Evolutionary conservation across 306 rosid species (phyloP).

Genomic region (Lathyrus aphaca): DNA sequence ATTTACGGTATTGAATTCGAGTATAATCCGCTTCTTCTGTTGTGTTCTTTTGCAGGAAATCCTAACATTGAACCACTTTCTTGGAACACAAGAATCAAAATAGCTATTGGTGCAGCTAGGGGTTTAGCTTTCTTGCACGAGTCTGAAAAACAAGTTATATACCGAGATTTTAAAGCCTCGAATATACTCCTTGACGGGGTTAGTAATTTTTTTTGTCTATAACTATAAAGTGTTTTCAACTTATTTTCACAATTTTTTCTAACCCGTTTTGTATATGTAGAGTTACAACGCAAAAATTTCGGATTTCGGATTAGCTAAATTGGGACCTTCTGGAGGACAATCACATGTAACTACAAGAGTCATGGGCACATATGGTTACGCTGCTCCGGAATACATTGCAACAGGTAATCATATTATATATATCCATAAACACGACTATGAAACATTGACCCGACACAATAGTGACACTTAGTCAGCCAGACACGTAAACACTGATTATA

Average conservation of each 20-base stretch:
- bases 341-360: constrained; percentile 83
- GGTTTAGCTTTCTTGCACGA: constrained; percentile 86
- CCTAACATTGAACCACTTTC: constrained; percentile 67
- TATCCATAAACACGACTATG: neutral
- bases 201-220: constrained; percentile 34
- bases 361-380: constrained; percentile 85
- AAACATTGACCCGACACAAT: neutral
- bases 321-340: constrained; percentile 75
- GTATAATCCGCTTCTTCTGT: constrained; percentile 22
- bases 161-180: constrained; percentile 91
- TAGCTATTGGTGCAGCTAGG: constrained; percentile 85
- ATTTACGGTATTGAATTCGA: constrained; percentile 1
- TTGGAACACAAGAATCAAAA: constrained; percentile 72
- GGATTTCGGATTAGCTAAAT: constrained; percentile 85
- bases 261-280: constrained; percentile 44
- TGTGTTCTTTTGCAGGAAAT: constrained; percentile 53
- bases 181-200: constrained; percentile 88
- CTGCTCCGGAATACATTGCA: constrained; percentile 87
- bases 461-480: neutral
- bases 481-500: neutral
- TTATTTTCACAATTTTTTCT: neutral
- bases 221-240: neutral
- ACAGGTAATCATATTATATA: constrained; percentile 65
- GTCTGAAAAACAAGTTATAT: constrained; percentile 71
- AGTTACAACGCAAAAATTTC: constrained; percentile 75